Percentiles rank a stretch among this genome's conserved stretches.
These are phyloP conservation scores for Macrolepiota fuliginosa DNA, from an alignment of 768 basidiomycete species.

Conservation along the genomic window DNA sequence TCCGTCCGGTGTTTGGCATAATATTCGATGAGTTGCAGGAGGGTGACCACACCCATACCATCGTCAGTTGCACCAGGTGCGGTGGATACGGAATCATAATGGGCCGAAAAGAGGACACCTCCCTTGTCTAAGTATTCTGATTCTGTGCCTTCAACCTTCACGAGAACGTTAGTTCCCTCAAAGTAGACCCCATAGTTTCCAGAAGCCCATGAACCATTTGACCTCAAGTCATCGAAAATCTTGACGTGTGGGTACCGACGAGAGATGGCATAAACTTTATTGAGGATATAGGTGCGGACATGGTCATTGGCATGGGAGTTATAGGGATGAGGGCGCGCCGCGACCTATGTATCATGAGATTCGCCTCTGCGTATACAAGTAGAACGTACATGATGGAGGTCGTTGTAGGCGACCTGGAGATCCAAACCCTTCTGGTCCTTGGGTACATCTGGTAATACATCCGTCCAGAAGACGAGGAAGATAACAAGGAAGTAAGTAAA, in stretches of 20 bases:
- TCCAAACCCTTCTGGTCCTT: conserved; percentile 13
- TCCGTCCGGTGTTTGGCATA: conserved; percentile 46
- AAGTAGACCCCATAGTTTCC: conserved; percentile 42
- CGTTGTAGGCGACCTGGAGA: conserved; percentile 11
- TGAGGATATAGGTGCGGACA: conserved; percentile 58
- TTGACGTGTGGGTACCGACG: conserved; percentile 43
- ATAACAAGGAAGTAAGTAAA: conserved; percentile 11
- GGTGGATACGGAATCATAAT: conserved; percentile 80
- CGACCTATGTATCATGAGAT: conserved; percentile 40
- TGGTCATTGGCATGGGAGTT: conserved; percentile 75
- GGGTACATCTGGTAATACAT: conserved; percentile 11
- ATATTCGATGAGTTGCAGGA: conserved; percentile 63
- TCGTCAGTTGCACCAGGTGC: conserved; percentile 77
- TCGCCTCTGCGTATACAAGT: not conserved
- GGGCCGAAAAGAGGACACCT: conserved; percentile 73
- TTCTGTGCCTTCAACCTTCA: conserved; percentile 39
- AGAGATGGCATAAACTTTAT: conserved; percentile 48
- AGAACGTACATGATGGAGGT: conserved; percentile 16
- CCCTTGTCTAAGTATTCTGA: conserved; percentile 19
- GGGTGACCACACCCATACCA: conserved; percentile 67
- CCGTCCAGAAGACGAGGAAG: conserved; percentile 14
- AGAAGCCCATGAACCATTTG: conserved; percentile 47
- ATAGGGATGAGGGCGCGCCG: conserved; percentile 71
- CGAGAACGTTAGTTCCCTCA: conserved; percentile 66
- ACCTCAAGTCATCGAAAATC: conserved; percentile 29